A percentile compares a stretch with the other conserved stretches of the same genome.
These are phyloP conservation scores for Mucor indicus DNA, from an alignment of 371 early-diverging fungal species.

Conservation along the genomic window DNA sequence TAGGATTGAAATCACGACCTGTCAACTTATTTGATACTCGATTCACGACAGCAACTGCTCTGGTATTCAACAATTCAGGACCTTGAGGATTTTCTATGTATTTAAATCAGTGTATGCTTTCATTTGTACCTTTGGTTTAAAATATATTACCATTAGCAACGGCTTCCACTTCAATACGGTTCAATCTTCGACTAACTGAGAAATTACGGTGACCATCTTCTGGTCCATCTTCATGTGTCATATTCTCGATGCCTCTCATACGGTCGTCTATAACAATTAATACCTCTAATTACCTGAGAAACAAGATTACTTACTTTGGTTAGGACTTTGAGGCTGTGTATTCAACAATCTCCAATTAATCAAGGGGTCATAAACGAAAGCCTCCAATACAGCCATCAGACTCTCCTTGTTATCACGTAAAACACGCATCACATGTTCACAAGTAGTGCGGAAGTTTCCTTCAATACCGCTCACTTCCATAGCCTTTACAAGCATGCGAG, in stretches of 20 bases:
- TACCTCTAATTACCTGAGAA: background rate
- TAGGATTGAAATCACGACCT: conserved; percentile 90
- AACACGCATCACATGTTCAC: conserved; percentile 96
- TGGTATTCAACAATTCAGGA: conserved; percentile 49
- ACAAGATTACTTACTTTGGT: conserved; percentile 27
- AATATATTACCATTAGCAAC: conserved; percentile 45
- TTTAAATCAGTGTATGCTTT: background rate
- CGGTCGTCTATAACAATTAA: conserved; percentile 28
- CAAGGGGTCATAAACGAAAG: conserved; percentile 97
- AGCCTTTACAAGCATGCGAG: conserved; percentile 96
- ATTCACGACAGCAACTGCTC: conserved; percentile 60
- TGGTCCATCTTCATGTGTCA: conserved; percentile 35
- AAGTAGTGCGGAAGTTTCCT: conserved; percentile 93
- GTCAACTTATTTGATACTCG: conserved; percentile 79
- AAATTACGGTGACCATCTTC: conserved; percentile 46
- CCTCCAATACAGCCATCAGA: conserved; percentile 97
- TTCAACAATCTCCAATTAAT: conserved; percentile 87
- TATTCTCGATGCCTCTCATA: conserved; percentile 36
- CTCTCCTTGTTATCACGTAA: conserved; percentile 94
- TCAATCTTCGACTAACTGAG: conserved; percentile 46
- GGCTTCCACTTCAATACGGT: conserved; percentile 47
- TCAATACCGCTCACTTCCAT: conserved; percentile 98
- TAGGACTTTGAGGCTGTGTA: conserved; percentile 42
- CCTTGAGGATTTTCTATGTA: conserved; percentile 41
- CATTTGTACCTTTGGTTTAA: too few relatives aligned